phyloP scores from a whole-genome alignment of 1,284 basidiomycete species.

The Trichosporon inkin region DNA sequence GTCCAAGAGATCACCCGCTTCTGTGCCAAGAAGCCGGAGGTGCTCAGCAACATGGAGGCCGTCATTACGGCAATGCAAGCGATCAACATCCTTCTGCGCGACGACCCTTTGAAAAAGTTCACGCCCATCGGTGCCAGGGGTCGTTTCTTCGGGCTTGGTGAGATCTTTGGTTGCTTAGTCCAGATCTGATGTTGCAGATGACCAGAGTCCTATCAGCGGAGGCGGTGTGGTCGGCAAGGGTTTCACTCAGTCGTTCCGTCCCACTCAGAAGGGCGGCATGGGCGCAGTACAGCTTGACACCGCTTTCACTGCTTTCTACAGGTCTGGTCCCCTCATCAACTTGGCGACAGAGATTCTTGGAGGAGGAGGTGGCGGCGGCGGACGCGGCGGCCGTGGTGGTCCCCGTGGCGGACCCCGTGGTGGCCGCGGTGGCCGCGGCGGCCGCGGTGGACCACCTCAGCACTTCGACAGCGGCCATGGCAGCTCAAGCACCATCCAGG shows the following conservation, averaged over 20 bases:
- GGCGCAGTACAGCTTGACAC: constrained; percentile 46
- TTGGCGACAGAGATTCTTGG: constrained; percentile 33
- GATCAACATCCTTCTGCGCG: constrained; percentile 45
- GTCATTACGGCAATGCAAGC: constrained; percentile 41
- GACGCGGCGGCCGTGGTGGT: constrained; percentile 31
- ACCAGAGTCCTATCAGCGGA: constrained; percentile 31
- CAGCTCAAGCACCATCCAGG: constrained; percentile 19
- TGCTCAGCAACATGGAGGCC: constrained; percentile 7
- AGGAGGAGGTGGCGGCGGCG: constrained; percentile 28
- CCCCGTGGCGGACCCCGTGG: constrained; percentile 23
- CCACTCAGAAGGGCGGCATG: constrained; percentile 25
- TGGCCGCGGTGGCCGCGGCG: too few relatives aligned
- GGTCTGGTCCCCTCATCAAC: constrained; percentile 38
- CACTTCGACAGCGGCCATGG: constrained; percentile 20
- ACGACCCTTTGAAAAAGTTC: constrained; percentile 37
- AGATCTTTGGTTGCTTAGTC: constrained; percentile 1
- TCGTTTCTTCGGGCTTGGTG: constrained; percentile 41
- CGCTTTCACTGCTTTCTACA: constrained; percentile 48
- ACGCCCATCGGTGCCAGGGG: constrained; percentile 46
- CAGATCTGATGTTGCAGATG: constrained; percentile 25
- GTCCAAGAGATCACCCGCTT: constrained; percentile 41
- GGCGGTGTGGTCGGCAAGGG: constrained; percentile 47
- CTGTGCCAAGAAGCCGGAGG: constrained; percentile 36
- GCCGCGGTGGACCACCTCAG: constrained; percentile 27
- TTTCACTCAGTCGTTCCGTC: constrained; percentile 48